A percentile compares a stretch with the other conserved stretches of the same genome.
Conservation (phyloP, 2,329 filamentous ascomycete species). For the Penicillium sp. region DNA sequence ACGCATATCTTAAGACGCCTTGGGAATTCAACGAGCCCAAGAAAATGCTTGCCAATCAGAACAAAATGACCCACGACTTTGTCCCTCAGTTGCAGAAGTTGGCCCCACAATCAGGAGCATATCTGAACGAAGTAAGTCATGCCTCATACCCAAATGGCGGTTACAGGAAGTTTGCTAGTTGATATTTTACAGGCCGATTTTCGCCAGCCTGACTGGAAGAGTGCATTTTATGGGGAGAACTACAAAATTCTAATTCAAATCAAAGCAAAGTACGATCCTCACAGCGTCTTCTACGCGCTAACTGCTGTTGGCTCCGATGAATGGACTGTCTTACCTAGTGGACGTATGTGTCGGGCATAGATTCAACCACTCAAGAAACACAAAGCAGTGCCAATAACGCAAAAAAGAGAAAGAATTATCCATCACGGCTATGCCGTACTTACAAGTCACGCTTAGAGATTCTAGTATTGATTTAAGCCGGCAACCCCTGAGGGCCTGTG, state of each 20-base stretch:
- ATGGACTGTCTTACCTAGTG: constrained; percentile 1
- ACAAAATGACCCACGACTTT: constrained; percentile 4
- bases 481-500: no score
- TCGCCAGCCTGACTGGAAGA: constrained; percentile 5
- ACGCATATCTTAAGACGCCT: constrained; percentile 3
- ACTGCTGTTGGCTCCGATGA: constrained; percentile 10
- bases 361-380: neutral
- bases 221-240: constrained; percentile 8
- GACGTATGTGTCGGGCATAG: neutral
- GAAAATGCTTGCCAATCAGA: neutral
- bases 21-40: constrained; percentile 9
- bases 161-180: neutral
- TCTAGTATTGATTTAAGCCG: no score
- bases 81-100: neutral
- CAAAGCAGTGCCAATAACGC: neutral
- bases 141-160: neutral
- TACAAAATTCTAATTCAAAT: constrained; percentile 2
- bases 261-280: constrained; percentile 12
- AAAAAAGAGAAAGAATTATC: no score
- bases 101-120: constrained; percentile 6
- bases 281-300: constrained; percentile 7
- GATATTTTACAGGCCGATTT: constrained; percentile 2
- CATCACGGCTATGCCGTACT: no score
- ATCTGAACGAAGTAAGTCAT: constrained; percentile 6
- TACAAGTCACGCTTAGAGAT: no score